Percentiles rank a stretch among this genome's conserved stretches.
Evolutionary conservation across 257 asterid species (phyloP).

Genomic region (Lantana camara): DNA sequence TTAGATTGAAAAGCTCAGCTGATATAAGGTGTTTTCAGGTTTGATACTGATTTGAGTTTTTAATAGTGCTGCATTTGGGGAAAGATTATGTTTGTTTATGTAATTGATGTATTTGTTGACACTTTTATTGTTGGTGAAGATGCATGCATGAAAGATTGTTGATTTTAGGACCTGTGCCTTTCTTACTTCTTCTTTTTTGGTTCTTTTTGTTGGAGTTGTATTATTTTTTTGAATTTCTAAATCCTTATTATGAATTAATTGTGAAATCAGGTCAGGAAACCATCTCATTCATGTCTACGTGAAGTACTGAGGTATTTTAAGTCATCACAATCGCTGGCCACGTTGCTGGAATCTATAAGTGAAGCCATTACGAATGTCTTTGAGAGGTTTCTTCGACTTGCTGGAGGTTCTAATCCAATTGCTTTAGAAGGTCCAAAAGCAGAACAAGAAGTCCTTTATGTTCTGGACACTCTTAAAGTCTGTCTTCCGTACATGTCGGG

Average conservation of each 20-base stretch:
- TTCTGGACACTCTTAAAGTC: constrained; percentile 77
- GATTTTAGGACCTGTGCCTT: background rate
- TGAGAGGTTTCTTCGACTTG: constrained; percentile 80
- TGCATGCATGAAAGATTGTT: background rate
- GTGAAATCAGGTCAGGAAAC: constrained; percentile 69
- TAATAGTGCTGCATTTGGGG: background rate
- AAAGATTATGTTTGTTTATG: background rate
- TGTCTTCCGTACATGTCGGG: constrained; percentile 80
- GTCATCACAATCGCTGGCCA: constrained; percentile 40
- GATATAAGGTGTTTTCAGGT: background rate
- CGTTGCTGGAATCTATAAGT: constrained; percentile 66
- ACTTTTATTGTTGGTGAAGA: too few species aligned
- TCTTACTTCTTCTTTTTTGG: background rate
- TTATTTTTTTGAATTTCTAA: background rate
- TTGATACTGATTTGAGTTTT: background rate
- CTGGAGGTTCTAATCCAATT: constrained; percentile 69
- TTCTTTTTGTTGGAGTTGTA: background rate
- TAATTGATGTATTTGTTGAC: background rate
- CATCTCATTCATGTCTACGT: constrained; percentile 62
- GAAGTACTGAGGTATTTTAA: constrained; percentile 60
- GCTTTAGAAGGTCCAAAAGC: constrained; percentile 66
- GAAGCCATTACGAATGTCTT: constrained; percentile 69
- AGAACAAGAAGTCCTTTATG: constrained; percentile 76
- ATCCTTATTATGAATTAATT: constrained; percentile 6
- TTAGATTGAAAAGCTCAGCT: background rate